Percentiles rank a stretch among this genome's conserved stretches.
These are phyloP conservation scores for Galeopsis tetrahit DNA, from an alignment of 257 asterid species.

Conservation along the genomic window DNA sequence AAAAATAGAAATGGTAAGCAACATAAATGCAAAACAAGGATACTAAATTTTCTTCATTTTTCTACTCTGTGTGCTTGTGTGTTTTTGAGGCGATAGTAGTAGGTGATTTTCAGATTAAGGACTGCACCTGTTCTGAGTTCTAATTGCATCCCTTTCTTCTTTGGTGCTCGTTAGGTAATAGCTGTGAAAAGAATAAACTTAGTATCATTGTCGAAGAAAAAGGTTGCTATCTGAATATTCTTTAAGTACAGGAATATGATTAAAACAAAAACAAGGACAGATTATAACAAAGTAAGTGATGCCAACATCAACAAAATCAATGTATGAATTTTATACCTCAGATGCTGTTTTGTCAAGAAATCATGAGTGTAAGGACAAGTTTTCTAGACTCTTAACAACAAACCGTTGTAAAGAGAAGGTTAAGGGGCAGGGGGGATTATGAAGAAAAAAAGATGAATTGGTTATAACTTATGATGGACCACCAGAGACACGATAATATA, in stretches of 20 bases:
- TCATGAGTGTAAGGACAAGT: neutral
- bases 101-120: constrained; percentile 8
- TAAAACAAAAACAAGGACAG: constrained; percentile 2
- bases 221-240: neutral
- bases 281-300: constrained; percentile 14
- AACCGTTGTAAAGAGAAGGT: neutral
- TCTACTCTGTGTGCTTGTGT: neutral
- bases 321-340: neutral
- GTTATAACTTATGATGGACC: no score
- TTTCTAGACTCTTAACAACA: neutral
- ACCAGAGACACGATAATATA: no score
- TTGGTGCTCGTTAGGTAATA: constrained; percentile 71
- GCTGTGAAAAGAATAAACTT: constrained; percentile 50
- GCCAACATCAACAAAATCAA: neutral
- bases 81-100: neutral
- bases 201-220: constrained; percentile 1
- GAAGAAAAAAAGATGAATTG: neutral
- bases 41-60: constrained; percentile 1
- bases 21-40: neutral
- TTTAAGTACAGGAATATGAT: neutral
- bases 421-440: neutral
- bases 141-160: constrained; percentile 74
- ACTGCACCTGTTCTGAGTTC: constrained; percentile 63
- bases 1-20: neutral
- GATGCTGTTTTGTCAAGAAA: neutral